These are phyloP conservation scores for Talaromyces marneffei DNA, from an alignment of 2,329 filamentous ascomycete species.

Conservation along the genomic window DNA sequence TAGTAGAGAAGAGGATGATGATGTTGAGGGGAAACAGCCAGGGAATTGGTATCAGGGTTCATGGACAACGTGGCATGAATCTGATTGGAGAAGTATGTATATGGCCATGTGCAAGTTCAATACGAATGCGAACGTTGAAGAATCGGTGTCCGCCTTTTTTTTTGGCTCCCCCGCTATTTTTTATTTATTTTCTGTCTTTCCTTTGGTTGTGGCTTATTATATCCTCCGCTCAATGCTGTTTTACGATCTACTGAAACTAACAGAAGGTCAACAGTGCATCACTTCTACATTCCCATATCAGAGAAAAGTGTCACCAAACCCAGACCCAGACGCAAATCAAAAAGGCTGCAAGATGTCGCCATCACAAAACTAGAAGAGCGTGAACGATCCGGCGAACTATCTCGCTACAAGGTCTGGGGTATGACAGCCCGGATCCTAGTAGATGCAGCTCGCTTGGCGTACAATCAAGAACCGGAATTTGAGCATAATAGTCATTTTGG, in stretches of 20 bases:
- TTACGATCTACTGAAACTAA: neutral
- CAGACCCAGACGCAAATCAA: conserved; percentile 13
- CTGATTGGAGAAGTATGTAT: conserved; percentile 59
- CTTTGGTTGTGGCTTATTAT: neutral
- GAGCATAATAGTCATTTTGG: conserved; percentile 63
- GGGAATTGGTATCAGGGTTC: conserved; percentile 77
- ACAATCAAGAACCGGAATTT: conserved; percentile 75
- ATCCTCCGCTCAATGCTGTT: neutral
- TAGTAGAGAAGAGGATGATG: conserved; percentile 15
- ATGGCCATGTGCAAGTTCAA: neutral
- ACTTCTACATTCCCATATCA: conserved; percentile 80
- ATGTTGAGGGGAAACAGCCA: conserved; percentile 30
- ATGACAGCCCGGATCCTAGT: conserved; percentile 91
- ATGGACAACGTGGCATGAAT: conserved; percentile 75
- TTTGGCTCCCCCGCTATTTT: neutral
- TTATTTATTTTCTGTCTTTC: neutral
- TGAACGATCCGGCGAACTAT: conserved; percentile 41
- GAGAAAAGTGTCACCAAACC: conserved; percentile 64
- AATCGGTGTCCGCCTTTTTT: neutral
- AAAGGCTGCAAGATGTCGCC: conserved; percentile 33
- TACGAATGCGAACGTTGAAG: neutral
- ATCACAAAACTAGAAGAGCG: conserved; percentile 42
- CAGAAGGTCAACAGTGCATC: conserved; percentile 58
- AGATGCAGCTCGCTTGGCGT: conserved; percentile 79
- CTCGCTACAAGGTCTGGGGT: conserved; percentile 80